These are phyloP conservation scores for Xylariomycetidae sp. DNA, from an alignment of 2,329 filamentous ascomycete species.

Conservation along the genomic window DNA sequence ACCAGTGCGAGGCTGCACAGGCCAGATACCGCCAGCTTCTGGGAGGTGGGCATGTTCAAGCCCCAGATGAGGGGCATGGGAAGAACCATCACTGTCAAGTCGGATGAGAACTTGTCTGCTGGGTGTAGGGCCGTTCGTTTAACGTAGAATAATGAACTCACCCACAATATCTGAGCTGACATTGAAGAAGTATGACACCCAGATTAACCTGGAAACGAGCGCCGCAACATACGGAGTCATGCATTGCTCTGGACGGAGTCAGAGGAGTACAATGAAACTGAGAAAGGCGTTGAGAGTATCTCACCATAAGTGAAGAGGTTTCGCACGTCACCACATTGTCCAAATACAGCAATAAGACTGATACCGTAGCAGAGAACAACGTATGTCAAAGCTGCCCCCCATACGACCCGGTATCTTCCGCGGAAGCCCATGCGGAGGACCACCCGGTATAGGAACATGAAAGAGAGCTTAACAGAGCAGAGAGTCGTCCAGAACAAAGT, in stretches of 20 bases:
- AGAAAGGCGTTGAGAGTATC: neutral
- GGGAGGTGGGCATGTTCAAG: conserved; percentile 4
- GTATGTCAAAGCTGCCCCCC: conserved; percentile 6
- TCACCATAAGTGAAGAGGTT: conserved; percentile 7
- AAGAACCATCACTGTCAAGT: conserved; percentile 6
- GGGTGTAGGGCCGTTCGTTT: neutral
- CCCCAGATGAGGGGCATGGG: conserved; percentile 9
- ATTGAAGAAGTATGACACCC: conserved; percentile 8
- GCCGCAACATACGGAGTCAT: conserved; percentile 5
- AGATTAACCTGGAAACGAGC: conserved; percentile 7
- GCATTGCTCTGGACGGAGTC: conserved; percentile 6
- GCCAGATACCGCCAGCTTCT: conserved; percentile 9
- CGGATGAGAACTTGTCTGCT: neutral
- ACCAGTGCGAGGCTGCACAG: conserved; percentile 8
- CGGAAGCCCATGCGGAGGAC: conserved; percentile 4
- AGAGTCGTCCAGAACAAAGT: conserved; percentile 13
- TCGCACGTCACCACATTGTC: conserved; percentile 11
- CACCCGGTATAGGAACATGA: conserved; percentile 13
- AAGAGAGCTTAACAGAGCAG: conserved; percentile 14
- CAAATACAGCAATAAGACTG: conserved; percentile 14
- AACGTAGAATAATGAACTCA: conserved; percentile 1
- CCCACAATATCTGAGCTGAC: conserved; percentile 7
- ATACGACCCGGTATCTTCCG: conserved; percentile 1
- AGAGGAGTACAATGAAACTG: neutral
- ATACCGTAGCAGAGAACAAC: conserved; percentile 12